Base-by-base conservation (phyloP, 228 moss, liverwort and hornwort species). In the Sphagnum magellanicum region DNA sequence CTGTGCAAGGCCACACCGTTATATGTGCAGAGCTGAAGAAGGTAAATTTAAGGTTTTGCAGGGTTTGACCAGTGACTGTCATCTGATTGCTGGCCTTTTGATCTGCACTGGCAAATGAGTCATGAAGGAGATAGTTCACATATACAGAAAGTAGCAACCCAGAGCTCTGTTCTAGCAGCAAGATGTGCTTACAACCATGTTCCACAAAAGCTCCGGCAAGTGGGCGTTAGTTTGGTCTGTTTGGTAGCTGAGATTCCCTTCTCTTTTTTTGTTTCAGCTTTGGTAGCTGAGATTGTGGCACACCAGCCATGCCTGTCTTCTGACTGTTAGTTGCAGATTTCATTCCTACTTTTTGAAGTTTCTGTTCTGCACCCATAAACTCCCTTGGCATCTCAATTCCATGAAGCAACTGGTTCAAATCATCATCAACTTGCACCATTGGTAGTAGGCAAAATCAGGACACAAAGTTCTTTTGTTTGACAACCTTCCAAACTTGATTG, bases 181-280 rank as follows among this genome's bases (percentile, higher is more conserved):
- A 32, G 32, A 3, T 32, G 32, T 32, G 32, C 32, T 32, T 32
- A 32, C 1, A 32, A 32, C 32, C 32, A 32, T 76, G 49, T 72
- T 77, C 81, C 84, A 76, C 51, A 97, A 90, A 50, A 97, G 88
- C 78, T 97, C 97, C 4, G 97, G 97, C 74, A 97, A 87, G 76
- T 97, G 97, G 48, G 93, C 89, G 65, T 97, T 93, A 13, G 97
- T 93, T 74, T 93, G 93, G 71, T 97, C 93, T 1, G 97, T 97
- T 59, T 32, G 32, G 32, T 32, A 93, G 81, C 71, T 93, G 93
- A 2, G 93, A 93, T 70, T 97, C 97, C 48, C 93, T 81, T 70
- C 90, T 80, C 61, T 93, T 97, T 86, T 97, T 93, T 70, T 88
- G 89, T 78, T 88, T 91, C 71, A 91, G 91, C 69, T 92, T 90